Evolutionary conservation across 2,329 filamentous ascomycete genomes (phyloP).

Genomic region (Cladosporium austrohemisphaericum): DNA sequence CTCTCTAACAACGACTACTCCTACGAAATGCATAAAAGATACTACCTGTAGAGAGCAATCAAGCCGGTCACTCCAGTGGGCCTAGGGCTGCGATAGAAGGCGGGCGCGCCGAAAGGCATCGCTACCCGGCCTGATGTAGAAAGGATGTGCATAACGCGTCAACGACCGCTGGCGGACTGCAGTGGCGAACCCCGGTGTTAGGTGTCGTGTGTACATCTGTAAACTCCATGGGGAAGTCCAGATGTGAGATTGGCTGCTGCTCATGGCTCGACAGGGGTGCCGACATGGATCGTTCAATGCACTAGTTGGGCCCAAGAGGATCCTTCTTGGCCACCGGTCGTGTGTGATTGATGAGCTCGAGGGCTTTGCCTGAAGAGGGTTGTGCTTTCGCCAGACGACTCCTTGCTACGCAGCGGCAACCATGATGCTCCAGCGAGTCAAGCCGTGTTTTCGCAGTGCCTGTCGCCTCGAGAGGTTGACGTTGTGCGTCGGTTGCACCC

Average conservation of each 20-base stretch:
- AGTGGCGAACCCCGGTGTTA: constrained; percentile 11
- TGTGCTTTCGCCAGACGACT: too few relatives aligned
- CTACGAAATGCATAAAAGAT: constrained; percentile 4
- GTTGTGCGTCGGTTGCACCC: too few relatives aligned
- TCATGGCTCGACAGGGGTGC: constrained; percentile 1
- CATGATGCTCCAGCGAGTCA: too few relatives aligned
- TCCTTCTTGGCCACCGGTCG: constrained; percentile 7
- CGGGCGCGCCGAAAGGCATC: constrained; percentile 12
- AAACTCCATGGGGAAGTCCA: constrained; percentile 5
- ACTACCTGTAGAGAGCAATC: not conserved
- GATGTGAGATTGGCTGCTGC: constrained; percentile 6
- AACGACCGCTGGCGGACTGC: constrained; percentile 11
- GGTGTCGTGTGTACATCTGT: constrained; percentile 12
- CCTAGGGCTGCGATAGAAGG: constrained; percentile 7
- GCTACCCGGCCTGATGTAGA: constrained; percentile 6
- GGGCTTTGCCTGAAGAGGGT: constrained; percentile 7
- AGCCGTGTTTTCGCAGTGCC: too few relatives aligned
- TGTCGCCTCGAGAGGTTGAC: too few relatives aligned
- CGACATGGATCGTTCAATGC: constrained; percentile 10
- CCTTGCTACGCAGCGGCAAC: too few relatives aligned
- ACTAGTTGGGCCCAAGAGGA: constrained; percentile 11
- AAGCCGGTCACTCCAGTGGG: not conserved
- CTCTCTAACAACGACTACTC: not conserved
- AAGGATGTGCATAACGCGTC: constrained; percentile 13
- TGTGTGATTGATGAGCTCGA: constrained; percentile 10